Base-by-base conservation (phyloP, 768 basidiomycete species). In the Pleurotus ostreatus region DNA sequence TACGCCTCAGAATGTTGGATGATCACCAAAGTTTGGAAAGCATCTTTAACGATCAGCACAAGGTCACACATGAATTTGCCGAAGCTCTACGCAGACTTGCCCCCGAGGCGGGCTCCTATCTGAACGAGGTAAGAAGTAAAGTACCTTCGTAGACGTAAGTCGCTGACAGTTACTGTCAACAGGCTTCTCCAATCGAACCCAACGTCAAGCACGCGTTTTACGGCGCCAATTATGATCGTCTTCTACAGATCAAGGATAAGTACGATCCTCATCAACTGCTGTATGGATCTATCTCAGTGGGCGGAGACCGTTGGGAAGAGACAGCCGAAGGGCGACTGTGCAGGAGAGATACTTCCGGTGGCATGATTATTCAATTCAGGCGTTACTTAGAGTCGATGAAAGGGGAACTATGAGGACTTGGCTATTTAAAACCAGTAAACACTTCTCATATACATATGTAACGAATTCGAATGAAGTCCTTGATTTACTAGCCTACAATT, bases 151-250 rank as follows among this genome's bases (percentile, higher is more conserved):
- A 9, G 30, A 34, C 46, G n/a, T 47, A 22, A 15, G 13, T 47
- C 12, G 22, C 46, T 23, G 13, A 16, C 20, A 16, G 13, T 25
- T 23, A 4, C 46, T 23, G 46, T 47, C 26, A 34, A 34, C 26
- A 47, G 46, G 48, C 48, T 16, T 49, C 48, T 26, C 48, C 48
- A 6, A 30, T 26, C n/a, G 48, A 49, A 34, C 48, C 48, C 13
- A 15, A 49, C 30, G 9, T 34, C 48, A 49, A 49, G 20, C 48
- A 49, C n/a, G 48, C 48, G 25, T 49, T 49, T 30, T 49, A 49
- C 30, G 48, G 48, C 15, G 22, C 48, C 5, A 49, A 49, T 20
- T 49, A 49, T 16, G 48, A 26, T 20, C 22, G 26, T 12, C 48
- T 49, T 25, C 48, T 49, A 5, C 26, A 26, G 30, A 49, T 49